Evolutionary conservation across 805 yeast genomes (phyloP), one percentile per base, ranked within the genome.

Genomic region (Candida koratica): DNA sequence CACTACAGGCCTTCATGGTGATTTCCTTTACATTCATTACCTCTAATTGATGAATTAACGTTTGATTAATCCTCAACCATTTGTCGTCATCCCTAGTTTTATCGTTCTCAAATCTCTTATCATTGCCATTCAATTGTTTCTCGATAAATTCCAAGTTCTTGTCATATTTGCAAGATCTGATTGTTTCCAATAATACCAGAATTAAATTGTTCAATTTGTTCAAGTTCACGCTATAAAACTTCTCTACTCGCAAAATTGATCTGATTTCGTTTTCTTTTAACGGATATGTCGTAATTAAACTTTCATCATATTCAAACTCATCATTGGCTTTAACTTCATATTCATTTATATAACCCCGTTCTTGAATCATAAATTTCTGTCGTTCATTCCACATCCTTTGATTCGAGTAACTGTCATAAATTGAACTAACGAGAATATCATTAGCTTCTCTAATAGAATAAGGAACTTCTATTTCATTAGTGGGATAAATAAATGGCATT

Each of bases 391-490:
- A 80, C 28, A 89, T 57, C 49, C 89, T 88, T 40, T 76, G 71
- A 11, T 77, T 67, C n/a, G 80, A 73, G 37, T 84, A 73, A 31
- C 84, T 79, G 15, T 82, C 81, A 38, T 76, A 68, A 2, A 85
- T 71, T 11, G 83, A 75, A 8, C 73, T 61, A 18, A 72, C 68
- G 42, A 86, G 73, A 6, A 90, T 71, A 10, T 73, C 73, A 16
- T 85, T 71, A 0, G 96, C 96, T 53, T 90, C 96, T 30, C 72
- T 65, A 18, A 89, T 78, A 42, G 95, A 87, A 25, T 61, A 70
- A 0, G 97, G 97, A 0, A 79, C 77, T 20, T 50, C 52, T 1
- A 57, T 58, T 4, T 54, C 64, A 5, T 54, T 64, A 64, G 58
- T 0, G 15, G 90, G 89, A 46, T 75, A 79, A 3, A 83, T 61